phyloP scores from a whole-genome alignment of 2,329 filamentous ascomycete species.

The Atkinsonella hypoxylon region DNA sequence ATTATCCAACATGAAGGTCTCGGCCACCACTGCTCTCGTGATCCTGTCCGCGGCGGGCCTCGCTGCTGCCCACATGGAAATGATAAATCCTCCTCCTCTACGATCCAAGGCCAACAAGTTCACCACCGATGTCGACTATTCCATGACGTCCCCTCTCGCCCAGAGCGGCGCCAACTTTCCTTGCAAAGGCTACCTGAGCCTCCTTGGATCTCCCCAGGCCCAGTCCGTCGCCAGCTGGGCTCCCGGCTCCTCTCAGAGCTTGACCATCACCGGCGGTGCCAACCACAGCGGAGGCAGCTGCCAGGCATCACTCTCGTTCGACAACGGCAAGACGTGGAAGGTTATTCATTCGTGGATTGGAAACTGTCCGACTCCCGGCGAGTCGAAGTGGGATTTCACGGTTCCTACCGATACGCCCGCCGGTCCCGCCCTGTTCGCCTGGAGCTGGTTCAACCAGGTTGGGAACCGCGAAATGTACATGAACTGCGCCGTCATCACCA shows the following conservation, averaged over 20 bases:
- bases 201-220: conserved; percentile 36
- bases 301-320: conserved; percentile 64
- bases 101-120: conserved; percentile 40
- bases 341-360: conserved; percentile 51
- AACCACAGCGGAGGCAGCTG: conserved; percentile 61
- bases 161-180: conserved; percentile 54
- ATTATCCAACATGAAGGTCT: conserved; percentile 25
- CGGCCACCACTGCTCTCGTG: conserved; percentile 24
- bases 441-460: conserved; percentile 67
- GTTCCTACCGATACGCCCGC: conserved; percentile 51
- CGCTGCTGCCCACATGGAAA: conserved; percentile 44
- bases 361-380: conserved; percentile 34
- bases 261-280: conserved; percentile 52
- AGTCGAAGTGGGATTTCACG: conserved; percentile 49
- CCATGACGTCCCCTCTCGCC: conserved; percentile 56
- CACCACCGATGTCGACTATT: conserved; percentile 49
- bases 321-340: conserved; percentile 56
- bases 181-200: conserved; percentile 54
- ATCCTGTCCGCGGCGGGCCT: conserved; percentile 30
- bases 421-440: conserved; percentile 54
- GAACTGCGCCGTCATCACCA: conserved; percentile 65
- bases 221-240: conserved; percentile 46
- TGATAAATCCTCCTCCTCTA: conserved; percentile 39
- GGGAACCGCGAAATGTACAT: conserved; percentile 82
- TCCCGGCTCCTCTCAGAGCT: conserved; percentile 49